Conservation (phyloP, 1,284 basidiomycete species). For the Taiwanofungus camphoratus region DNA sequence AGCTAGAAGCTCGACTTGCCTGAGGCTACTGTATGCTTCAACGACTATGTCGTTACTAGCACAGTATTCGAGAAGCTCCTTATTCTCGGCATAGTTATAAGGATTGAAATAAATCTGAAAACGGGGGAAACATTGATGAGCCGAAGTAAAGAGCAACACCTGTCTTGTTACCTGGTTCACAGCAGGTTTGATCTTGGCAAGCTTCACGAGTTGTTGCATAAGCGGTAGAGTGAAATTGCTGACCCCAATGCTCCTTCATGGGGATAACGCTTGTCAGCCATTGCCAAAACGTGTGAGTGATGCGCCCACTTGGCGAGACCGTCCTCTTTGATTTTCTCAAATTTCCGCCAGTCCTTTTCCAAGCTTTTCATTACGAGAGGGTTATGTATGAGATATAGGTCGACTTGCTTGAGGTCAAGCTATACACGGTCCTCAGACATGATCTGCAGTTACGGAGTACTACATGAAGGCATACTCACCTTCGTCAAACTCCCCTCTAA, state of each 20-base stretch:
- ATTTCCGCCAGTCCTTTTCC: slow-evolving; percentile 52
- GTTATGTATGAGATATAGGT: slow-evolving; percentile 66
- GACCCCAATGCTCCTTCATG: slow-evolving; percentile 66
- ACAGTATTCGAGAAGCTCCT: slow-evolving; percentile 51
- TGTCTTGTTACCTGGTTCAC: slow-evolving; percentile 55
- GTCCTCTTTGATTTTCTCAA: slow-evolving; percentile 52
- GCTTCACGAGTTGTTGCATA: slow-evolving; percentile 48
- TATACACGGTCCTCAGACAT: slow-evolving; percentile 18
- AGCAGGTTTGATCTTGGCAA: slow-evolving; percentile 55
- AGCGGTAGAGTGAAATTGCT: slow-evolving; percentile 62
- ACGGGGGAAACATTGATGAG: slow-evolving; percentile 21
- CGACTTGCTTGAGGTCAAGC: slow-evolving; percentile 63
- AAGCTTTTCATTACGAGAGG: slow-evolving; percentile 48
- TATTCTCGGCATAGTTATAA: slow-evolving; percentile 56
- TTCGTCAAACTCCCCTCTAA: slow-evolving; percentile 53
- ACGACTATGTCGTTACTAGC: slow-evolving; percentile 54
- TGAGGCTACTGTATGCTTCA: slow-evolving; percentile 66
- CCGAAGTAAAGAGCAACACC: slow-evolving; percentile 4
- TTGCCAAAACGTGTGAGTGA: background rate
- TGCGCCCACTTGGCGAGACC: slow-evolving; percentile 49
- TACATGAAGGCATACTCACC: slow-evolving; percentile 27
- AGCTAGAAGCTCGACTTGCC: slow-evolving; percentile 31
- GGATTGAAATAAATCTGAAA: slow-evolving; percentile 60
- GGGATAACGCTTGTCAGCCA: background rate
- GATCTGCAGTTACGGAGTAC: background rate